Conservation (phyloP, 2,329 filamentous ascomycete species). For the Beauveria rudraprayagi region DNA sequence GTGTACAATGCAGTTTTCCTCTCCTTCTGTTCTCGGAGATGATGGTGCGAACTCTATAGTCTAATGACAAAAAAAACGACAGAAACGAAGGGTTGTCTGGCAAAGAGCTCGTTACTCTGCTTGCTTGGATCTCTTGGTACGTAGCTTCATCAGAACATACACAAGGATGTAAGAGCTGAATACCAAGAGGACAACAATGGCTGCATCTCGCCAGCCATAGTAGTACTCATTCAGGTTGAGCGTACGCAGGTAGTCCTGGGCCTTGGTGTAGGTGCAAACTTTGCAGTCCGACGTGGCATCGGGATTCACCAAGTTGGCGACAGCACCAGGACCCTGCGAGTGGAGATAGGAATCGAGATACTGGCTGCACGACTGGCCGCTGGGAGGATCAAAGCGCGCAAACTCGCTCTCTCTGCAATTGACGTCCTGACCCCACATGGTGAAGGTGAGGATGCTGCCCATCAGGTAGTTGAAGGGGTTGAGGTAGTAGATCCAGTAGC, state of each 20-base stretch:
- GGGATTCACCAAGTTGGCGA: slow-evolving; percentile 50
- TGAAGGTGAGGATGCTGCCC: slow-evolving; percentile 46
- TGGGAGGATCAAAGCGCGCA: slow-evolving; percentile 42
- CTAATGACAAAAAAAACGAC: background rate
- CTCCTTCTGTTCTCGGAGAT: background rate
- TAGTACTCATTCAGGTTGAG: slow-evolving; percentile 54
- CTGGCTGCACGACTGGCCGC: slow-evolving; percentile 44
- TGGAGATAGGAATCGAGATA: slow-evolving; percentile 49
- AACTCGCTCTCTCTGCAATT: slow-evolving; percentile 41
- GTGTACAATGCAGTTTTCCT: background rate
- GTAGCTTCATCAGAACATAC: slow-evolving; percentile 38
- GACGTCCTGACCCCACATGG: slow-evolving; percentile 38
- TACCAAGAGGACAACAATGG: slow-evolving; percentile 48
- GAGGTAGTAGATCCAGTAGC: slow-evolving; percentile 54
- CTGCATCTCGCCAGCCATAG: slow-evolving; percentile 60
- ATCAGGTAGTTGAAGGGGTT: slow-evolving; percentile 57
- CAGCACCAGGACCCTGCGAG: slow-evolving; percentile 31
- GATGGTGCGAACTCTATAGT: background rate
- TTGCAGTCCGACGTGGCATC: slow-evolving; percentile 45
- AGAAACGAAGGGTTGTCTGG: background rate
- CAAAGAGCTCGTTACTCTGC: slow-evolving; percentile 24
- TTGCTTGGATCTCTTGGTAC: slow-evolving; percentile 41
- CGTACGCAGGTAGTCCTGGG: slow-evolving; percentile 50
- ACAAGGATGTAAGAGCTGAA: slow-evolving; percentile 44
- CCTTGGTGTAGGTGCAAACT: slow-evolving; percentile 52